Evolutionary conservation across 2,329 filamentous ascomycete species (phyloP).

Genomic region (Zymoseptoria crescenta): DNA sequence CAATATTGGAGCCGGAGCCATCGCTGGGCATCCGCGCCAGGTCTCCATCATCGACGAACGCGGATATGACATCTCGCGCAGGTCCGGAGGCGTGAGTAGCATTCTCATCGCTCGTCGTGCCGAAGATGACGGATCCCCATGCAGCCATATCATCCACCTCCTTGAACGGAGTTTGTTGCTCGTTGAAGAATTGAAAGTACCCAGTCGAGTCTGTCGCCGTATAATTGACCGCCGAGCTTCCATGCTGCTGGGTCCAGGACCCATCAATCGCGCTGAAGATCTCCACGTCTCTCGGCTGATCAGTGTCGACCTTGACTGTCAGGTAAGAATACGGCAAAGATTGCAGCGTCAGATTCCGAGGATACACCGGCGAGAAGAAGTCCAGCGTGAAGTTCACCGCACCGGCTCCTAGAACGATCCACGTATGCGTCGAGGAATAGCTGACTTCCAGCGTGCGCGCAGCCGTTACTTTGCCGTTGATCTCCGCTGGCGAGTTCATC

Average conservation of each 20-base stretch:
- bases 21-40: conserved; percentile 1
- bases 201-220: conserved; percentile 8
- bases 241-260: conserved; percentile 29
- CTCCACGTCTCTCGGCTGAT: conserved; percentile 15
- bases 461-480: conserved; percentile 10
- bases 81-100: conserved; percentile 7
- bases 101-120: conserved; percentile 2
- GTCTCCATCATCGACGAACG: conserved; percentile 10
- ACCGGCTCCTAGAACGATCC: conserved; percentile 24
- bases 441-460: conserved; percentile 18
- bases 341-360: conserved; percentile 28
- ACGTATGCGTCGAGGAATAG: conserved; percentile 29
- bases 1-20: conserved; percentile 12
- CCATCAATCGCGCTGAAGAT: conserved; percentile 31
- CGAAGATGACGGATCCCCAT: conserved; percentile 20
- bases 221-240: conserved; percentile 17
- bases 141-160: conserved; percentile 20
- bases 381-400: conserved; percentile 24
- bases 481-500: conserved; percentile 23
- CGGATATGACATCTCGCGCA: conserved; percentile 8
- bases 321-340: conserved; percentile 32
- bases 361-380: conserved; percentile 31
- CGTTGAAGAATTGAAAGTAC: conserved; percentile 20
- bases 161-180: conserved; percentile 17
- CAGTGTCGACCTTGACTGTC: conserved; percentile 16